phyloP scores from a whole-genome alignment of 2,329 filamentous ascomycete genomes.

The Dactylella cylindrospora region DNA sequence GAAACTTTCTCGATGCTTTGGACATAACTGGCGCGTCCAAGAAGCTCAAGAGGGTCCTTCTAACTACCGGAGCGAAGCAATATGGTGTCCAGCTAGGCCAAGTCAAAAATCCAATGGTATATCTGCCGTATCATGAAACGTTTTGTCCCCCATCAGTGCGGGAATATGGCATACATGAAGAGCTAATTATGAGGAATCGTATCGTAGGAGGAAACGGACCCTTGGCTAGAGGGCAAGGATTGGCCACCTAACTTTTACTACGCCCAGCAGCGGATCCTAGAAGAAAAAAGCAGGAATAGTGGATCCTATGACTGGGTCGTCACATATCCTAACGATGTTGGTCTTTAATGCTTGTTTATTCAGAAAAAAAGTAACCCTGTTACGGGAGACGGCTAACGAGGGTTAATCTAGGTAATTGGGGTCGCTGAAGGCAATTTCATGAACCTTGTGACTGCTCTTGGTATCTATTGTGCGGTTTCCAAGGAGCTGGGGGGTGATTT shows the following conservation, averaged over 20 bases:
- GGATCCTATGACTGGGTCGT: conserved; percentile 49
- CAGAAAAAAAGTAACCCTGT: not conserved
- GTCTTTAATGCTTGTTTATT: too few relatives aligned
- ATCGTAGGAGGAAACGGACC: conserved; percentile 53
- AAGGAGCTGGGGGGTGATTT: conserved; percentile 51
- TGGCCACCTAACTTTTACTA: conserved; percentile 59
- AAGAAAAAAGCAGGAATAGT: conserved; percentile 44
- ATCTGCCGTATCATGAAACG: not conserved
- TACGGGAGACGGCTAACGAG: not conserved
- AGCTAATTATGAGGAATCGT: too few relatives aligned
- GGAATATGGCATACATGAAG: not conserved
- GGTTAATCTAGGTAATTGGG: conserved; percentile 48
- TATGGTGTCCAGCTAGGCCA: conserved; percentile 59
- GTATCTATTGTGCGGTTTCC: conserved; percentile 53
- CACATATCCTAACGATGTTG: conserved; percentile 52
- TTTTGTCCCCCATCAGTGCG: not conserved
- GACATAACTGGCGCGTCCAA: conserved; percentile 53
- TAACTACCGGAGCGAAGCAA: conserved; percentile 58
- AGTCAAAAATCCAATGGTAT: conserved; percentile 55
- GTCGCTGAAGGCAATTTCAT: conserved; percentile 52
- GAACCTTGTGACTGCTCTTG: conserved; percentile 54
- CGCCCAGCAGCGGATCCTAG: conserved; percentile 56
- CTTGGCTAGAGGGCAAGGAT: conserved; percentile 53
- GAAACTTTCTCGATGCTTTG: conserved; percentile 57
- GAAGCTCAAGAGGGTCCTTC: conserved; percentile 56